phyloP scores from a whole-genome alignment of 116 monocot genomes.

The Thalassia testudinum region DNA sequence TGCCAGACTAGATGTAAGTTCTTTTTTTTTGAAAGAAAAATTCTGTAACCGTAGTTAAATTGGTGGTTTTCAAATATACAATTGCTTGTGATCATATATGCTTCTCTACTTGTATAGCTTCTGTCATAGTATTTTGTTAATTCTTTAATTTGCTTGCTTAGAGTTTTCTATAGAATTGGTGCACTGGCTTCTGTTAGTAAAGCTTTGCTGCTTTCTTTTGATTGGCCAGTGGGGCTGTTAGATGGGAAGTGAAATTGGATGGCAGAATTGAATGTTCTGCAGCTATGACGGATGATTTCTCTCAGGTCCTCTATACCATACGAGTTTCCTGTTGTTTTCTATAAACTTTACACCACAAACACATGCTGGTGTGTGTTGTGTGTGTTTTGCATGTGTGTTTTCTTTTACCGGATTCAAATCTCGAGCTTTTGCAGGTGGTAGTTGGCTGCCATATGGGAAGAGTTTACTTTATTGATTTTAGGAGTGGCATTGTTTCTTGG shows the following conservation, averaged over 20 bases:
- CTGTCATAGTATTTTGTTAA: too few species aligned
- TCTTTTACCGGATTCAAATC: neutral
- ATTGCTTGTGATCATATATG: too few species aligned
- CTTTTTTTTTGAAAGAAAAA: too few species aligned
- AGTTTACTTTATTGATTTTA: slow-evolving; percentile 70
- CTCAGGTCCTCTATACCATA: slow-evolving; percentile 25
- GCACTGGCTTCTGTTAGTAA: too few species aligned
- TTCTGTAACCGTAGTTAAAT: too few species aligned
- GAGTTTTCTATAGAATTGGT: too few species aligned
- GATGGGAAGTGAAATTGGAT: slow-evolving; percentile 67
- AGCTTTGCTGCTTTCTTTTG: too few species aligned
- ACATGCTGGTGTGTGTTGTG: neutral
- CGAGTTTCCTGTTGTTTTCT: neutral
- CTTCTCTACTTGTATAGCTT: too few species aligned
- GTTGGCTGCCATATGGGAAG: slow-evolving; percentile 89
- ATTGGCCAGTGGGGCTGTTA: slow-evolving; percentile 41
- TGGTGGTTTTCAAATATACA: too few species aligned
- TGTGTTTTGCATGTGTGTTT: neutral
- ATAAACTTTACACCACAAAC: neutral
- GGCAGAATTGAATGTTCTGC: slow-evolving; percentile 92
- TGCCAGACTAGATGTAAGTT: too few species aligned
- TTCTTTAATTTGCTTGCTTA: too few species aligned
- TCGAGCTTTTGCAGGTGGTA: slow-evolving; percentile 42
- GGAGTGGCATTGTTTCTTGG: slow-evolving; percentile 50
- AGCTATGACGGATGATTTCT: slow-evolving; percentile 63